Evolutionary conservation across 495 filamentous ascomycete genomes (phyloP).

Genomic region (Cladorrhinum samala): DNA sequence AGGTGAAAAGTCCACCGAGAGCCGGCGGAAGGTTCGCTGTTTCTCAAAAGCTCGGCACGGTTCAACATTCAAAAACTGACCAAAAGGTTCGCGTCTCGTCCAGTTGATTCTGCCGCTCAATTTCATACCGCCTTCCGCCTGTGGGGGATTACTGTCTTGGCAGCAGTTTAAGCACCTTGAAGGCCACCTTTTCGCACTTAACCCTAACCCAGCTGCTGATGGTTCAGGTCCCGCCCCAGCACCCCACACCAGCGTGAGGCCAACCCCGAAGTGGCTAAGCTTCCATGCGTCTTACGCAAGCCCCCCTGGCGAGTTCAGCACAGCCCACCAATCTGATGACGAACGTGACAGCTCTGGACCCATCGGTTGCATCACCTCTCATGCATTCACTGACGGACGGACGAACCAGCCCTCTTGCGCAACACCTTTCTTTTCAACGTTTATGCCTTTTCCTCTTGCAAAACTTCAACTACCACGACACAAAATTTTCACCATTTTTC

Average conservation of each 20-base stretch:
- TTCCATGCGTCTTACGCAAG: slow-evolving; percentile 23
- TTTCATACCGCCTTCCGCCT: slow-evolving; percentile 6
- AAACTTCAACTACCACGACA: background rate
- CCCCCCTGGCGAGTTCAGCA: slow-evolving; percentile 4
- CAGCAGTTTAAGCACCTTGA: background rate
- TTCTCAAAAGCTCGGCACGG: background rate
- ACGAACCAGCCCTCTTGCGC: background rate
- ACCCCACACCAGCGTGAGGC: background rate
- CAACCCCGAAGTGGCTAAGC: slow-evolving; percentile 1
- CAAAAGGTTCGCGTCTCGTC: background rate
- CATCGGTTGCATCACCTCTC: slow-evolving; percentile 16
- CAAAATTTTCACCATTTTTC: background rate
- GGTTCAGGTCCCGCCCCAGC: background rate
- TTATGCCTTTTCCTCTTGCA: background rate
- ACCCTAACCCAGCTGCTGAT: slow-evolving; percentile 13
- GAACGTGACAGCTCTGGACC: slow-evolving; percentile 4
- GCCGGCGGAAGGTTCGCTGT: background rate
- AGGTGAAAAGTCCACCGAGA: slow-evolving; percentile 1
- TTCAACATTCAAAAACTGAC: no score
- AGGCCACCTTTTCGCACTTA: background rate
- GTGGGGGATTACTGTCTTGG: background rate
- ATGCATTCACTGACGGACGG: no score
- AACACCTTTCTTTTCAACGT: background rate
- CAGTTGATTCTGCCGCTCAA: background rate
- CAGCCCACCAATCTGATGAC: slow-evolving; percentile 9